A percentile compares a stretch with the other conserved stretches of the same genome.
Evolutionary conservation across 139 green algal genomes (phyloP).

Genomic region (Marvania coccoides): DNA sequence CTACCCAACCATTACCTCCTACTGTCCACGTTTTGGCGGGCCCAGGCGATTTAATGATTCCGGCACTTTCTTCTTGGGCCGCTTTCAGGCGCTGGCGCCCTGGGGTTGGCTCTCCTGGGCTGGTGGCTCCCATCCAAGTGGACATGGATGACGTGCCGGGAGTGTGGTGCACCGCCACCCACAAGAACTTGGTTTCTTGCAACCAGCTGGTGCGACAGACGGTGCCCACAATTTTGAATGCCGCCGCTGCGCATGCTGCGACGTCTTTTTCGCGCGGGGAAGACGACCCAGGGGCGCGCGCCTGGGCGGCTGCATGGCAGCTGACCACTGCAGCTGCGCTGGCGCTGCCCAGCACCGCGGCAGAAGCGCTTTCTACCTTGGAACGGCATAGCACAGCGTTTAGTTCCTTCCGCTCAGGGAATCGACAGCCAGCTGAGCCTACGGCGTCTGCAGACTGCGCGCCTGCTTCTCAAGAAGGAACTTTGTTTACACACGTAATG

Average conservation of each 20-base stretch:
- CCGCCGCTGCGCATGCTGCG: too few relatives aligned
- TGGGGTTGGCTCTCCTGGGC: neutral
- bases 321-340: too few relatives aligned
- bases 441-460: too few relatives aligned
- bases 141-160: conserved; percentile 7
- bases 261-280: too few relatives aligned
- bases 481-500: neutral
- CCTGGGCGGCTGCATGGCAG: too few relatives aligned
- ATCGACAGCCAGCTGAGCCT: too few relatives aligned
- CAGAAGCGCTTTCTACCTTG: too few relatives aligned
- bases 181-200: conserved; percentile 8
- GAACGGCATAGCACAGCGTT: too few relatives aligned
- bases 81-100: neutral
- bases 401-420: too few relatives aligned
- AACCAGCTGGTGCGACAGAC: conserved; percentile 2
- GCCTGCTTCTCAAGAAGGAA: neutral
- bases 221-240: neutral
- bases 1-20: neutral
- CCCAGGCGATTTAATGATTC: neutral
- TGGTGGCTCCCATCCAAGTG: neutral
- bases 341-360: too few relatives aligned
- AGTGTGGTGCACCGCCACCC: neutral
- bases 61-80: neutral
- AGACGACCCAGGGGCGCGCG: too few relatives aligned
- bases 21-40: neutral